Evolutionary conservation across 2,329 filamentous ascomycete species (phyloP), one percentile per base, ranked within the genome.

Genomic region (Exserohilum rostratum): DNA sequence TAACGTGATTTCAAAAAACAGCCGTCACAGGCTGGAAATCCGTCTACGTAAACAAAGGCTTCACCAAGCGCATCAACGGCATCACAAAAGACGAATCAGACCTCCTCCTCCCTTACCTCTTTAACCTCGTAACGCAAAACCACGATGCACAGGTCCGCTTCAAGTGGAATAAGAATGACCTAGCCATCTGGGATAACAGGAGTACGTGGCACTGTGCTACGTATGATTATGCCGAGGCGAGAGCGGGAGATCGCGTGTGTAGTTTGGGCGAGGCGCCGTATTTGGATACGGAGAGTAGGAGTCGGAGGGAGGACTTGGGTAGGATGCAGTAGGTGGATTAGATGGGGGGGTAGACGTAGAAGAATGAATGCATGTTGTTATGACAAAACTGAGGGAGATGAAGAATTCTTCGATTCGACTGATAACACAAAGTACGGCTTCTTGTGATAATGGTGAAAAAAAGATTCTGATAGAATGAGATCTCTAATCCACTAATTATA

Each of bases 101-200:
- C 4, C 63, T 78, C 20, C 52, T 81, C 5, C 64, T 83, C 17
- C 60, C 78, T 17, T 75, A 78, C 48, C 53, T 70, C 67, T 76
- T 74, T 77, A 82, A 67, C 46, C 68, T 65, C 50, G 76, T 83
- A 4, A 68, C 73, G 1, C 74, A 81, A 51, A 83, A 82, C 62
- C 82, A 83, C 62, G 82, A 83, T 55, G 66, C 82, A 29, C 80
- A 82, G 63, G 81, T 83, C 3, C 64, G 82, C 10, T 79, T 81
- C 64, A 78, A 78, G 64, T 84, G 82, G 67, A 55, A 64, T 10
- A 35, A 27, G 20, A 70, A 68, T 25, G 67, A 64, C 39, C 50
- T 68, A 69, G 82, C 85, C 1, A 86, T 89, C 59, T 90, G 87
- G 87, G 87, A 90, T 66, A 89, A 89, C 56, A 74, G 84, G 6